Percentiles rank a stretch among this genome's conserved stretches.
Conservation (phyloP, 164 flowering plant species). For the Macadamia tetraphylla region DNA sequence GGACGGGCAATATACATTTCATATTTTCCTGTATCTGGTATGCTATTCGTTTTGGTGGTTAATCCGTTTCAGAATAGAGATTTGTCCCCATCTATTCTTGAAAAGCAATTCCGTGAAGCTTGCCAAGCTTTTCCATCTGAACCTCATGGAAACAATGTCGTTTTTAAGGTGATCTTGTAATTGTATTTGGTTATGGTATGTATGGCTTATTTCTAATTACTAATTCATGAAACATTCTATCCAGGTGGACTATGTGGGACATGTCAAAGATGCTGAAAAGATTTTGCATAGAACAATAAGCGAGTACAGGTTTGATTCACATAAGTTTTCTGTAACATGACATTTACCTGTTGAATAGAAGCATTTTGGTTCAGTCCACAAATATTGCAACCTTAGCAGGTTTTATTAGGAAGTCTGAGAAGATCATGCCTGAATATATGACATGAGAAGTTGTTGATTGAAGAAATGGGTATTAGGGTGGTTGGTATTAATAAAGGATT, state of each 20-base stretch:
- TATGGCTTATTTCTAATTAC: background rate
- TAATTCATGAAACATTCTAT: conserved; percentile 4
- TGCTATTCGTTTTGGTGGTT: conserved; percentile 60
- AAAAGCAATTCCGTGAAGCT: conserved; percentile 75
- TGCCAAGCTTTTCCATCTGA: conserved; percentile 59
- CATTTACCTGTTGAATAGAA: background rate
- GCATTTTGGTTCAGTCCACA: background rate
- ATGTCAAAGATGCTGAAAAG: conserved; percentile 72
- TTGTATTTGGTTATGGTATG: background rate
- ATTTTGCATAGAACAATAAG: conserved; percentile 59
- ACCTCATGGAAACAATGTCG: conserved; percentile 33
- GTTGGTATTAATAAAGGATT: too few species aligned
- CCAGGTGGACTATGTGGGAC: conserved; percentile 81
- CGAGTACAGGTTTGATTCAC: conserved; percentile 52
- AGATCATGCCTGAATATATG: too few species aligned
- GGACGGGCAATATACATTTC: conserved; percentile 72
- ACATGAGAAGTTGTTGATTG: too few species aligned
- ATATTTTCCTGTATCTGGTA: conserved; percentile 60
- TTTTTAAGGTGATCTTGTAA: conserved; percentile 51
- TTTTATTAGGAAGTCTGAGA: too few species aligned
- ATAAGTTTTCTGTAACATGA: background rate
- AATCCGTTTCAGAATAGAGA: conserved; percentile 83
- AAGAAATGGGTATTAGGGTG: too few species aligned
- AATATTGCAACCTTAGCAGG: background rate
- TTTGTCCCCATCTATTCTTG: conserved; percentile 62